Evolutionary conservation across 495 filamentous ascomycete genomes (phyloP), one percentile per base, ranked within the genome.

Genomic region (Penicillium pulvis): DNA sequence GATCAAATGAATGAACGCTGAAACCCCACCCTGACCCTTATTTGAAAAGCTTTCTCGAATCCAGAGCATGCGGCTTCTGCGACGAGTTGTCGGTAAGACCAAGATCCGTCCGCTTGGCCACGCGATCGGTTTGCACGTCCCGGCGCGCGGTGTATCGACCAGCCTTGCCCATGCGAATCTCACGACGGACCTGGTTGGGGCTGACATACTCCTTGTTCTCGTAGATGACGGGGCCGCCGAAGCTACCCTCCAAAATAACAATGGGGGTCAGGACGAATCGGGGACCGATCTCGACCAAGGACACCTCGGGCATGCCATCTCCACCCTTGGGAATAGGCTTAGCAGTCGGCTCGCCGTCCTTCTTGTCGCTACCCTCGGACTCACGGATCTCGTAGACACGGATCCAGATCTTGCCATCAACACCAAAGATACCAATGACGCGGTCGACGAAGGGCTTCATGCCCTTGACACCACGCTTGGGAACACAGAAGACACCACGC

Each of bases 161-260:
- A 16, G 93, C 92, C 77, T 90, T 90, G 63, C 78, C 75, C 69
- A 85, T 74, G 58, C 91, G 79, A 57, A 96, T 65, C 53, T 97
- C 94, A 20, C 89, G 75, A 55, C 94, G 83, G 59, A 98, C 85
- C 74, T 96, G 92, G 79, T 98, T 98, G 31, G 94, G 95, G 64
- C 87, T 92, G 53, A 98, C 91, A 67, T 97, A 98, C 67, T 97
- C 90, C 81, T 94, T 96, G 74, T 98, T 98, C 83, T 98, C 92
- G 77, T 96, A 98, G 61, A 98, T 93, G 55, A 98, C 90, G 2
- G 95, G 95, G 0, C 94, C 94, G 52, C 94, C 94, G 64, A 99
- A 99, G 59, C 89, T 91, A 30, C 89, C 90, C 72, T 99, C 94
- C 53, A 96, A 84, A 61, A 99, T 97, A 46, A 98, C 85, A 58